Evolutionary conservation across 164 flowering plant genomes (phyloP), one percentile per base, ranked within the genome.

Genomic region (Magnolia sinica): DNA sequence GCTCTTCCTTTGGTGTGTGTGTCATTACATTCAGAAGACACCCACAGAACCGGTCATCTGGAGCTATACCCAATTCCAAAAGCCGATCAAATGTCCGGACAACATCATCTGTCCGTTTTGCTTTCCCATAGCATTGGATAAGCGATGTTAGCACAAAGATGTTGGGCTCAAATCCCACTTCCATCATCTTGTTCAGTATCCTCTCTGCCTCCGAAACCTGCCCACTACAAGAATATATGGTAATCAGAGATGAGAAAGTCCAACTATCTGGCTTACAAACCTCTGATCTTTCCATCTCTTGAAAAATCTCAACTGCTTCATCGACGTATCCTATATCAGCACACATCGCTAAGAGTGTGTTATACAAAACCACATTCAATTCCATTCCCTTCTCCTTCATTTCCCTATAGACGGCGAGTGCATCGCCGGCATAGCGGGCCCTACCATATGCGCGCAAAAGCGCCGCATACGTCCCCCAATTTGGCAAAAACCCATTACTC

Each of bases 71-170:
- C 73, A 86, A 71, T 49, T 87, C 91, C 19, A 81, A 4, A 63
- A 90, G 77, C n/a, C 79, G 80, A 79, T 90, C 70, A 73, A 90
- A 89, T 24, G 91, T 85, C 79, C 77, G 87, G 71, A 93, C 97
- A 66, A 95, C 95, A 86, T 91, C 95, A 87, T 90, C 96, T 0
- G 84, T 85, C 14, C 81, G 87, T 77, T 88, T 89, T 7, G 90
- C 95, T 81, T 90, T 95, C 49, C 99, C 99, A 81, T 92, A 93
- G 79, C 98, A 91, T 55, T 95, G 98, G 67, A 93, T 84, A 20
- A 95, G 86, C 16, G 98, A 95, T 19, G 99, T 95, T 74, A 90
- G 72, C 52, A 95, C 85, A 85, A 83, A 89, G 59, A 94, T 83
- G 80, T 86, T 90, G 65, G 97, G 95, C 82, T 91, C 89, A 78